Percentiles rank a stretch among this genome's conserved stretches.
These are phyloP conservation scores for Sporothrix phasma DNA, from an alignment of 2,329 filamentous ascomycete genomes.

Conservation along the genomic window DNA sequence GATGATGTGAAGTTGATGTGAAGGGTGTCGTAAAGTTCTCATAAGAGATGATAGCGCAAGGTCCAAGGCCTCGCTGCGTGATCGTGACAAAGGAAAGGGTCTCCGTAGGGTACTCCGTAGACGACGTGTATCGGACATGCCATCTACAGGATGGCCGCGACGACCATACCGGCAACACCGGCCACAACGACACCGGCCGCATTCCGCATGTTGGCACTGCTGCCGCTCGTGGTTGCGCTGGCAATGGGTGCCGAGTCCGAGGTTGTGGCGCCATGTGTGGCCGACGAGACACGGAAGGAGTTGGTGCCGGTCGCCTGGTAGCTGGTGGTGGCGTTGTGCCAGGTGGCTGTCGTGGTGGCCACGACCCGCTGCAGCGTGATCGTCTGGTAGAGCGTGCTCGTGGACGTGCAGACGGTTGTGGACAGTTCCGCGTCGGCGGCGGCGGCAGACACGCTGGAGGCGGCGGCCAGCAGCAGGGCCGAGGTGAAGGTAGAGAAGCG, in stretches of 20 bases:
- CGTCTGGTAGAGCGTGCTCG: constrained; percentile 40
- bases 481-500: constrained; percentile 36
- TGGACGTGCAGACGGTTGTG: constrained; percentile 41
- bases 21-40: neutral
- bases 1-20: neutral
- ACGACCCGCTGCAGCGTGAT: constrained; percentile 29
- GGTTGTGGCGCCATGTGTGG: constrained; percentile 25
- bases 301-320: constrained; percentile 21
- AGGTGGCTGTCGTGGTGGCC: constrained; percentile 29
- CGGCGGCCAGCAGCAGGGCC: constrained; percentile 39
- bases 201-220: constrained; percentile 38
- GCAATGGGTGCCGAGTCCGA: constrained; percentile 27
- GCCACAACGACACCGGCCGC: constrained; percentile 39
- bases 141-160: constrained; percentile 41
- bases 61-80: neutral
- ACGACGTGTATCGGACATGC: constrained; percentile 21
- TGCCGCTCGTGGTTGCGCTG: constrained; percentile 33
- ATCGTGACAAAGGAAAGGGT: neutral
- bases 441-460: constrained; percentile 29
- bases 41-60: neutral
- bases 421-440: constrained; percentile 25
- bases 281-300: constrained; percentile 23
- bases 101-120: too few species aligned
- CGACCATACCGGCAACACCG: constrained; percentile 28
- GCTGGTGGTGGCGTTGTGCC: constrained; percentile 27